A percentile compares a stretch with the other conserved stretches of the same genome.
phyloP scores from a whole-genome alignment of 192 early-diverging fungal species.

The Backusella liffmaniae region DNA sequence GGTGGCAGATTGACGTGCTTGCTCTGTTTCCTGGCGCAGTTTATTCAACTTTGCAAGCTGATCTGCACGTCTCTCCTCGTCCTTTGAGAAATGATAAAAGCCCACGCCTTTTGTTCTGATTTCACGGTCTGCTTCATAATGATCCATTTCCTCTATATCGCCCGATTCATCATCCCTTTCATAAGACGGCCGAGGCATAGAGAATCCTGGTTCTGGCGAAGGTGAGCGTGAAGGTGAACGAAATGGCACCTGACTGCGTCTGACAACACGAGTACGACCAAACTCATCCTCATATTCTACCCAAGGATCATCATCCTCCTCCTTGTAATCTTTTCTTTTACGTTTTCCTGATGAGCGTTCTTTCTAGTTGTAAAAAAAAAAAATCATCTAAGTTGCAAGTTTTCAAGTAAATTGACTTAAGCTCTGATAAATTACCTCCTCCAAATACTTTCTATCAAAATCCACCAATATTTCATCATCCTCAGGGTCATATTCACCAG shows the following conservation, averaged over 20 bases:
- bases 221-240: constrained; percentile 17
- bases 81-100: constrained; percentile 66
- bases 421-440: background rate
- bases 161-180: background rate
- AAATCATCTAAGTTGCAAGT: background rate
- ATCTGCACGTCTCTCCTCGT: constrained; percentile 55
- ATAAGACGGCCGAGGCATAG: background rate
- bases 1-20: constrained; percentile 37
- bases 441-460: constrained; percentile 48
- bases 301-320: constrained; percentile 63
- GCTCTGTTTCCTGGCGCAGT: constrained; percentile 52
- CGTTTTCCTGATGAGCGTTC: constrained; percentile 1
- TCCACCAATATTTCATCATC: constrained; percentile 53
- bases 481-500: constrained; percentile 4
- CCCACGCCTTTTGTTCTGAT: constrained; percentile 65
- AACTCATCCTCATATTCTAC: constrained; percentile 75
- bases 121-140: constrained; percentile 42
- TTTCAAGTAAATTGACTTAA: no score
- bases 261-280: constrained; percentile 63
- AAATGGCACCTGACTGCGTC: constrained; percentile 20
- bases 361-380: constrained; percentile 7
- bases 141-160: background rate
- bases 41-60: constrained; percentile 63
- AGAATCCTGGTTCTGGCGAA: constrained; percentile 1
- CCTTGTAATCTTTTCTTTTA: background rate